These are phyloP conservation scores for Leccinum arenicola DNA, from an alignment of 768 basidiomycete genomes.

Conservation along the genomic window DNA sequence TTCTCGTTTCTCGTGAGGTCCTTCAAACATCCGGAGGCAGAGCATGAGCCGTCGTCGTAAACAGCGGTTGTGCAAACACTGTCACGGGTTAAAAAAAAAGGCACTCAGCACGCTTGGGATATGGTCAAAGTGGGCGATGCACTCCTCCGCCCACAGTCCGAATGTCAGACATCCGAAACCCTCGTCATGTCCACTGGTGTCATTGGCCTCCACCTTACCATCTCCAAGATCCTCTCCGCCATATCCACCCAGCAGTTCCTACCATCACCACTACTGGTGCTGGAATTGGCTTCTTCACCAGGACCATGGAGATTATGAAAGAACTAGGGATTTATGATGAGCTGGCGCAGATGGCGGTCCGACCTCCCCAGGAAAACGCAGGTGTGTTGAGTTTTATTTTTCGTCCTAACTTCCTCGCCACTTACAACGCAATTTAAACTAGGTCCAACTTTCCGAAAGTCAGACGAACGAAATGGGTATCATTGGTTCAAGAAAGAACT, in stretches of 20 bases:
- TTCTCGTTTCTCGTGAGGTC: conserved; percentile 80
- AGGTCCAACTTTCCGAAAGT: too few species aligned
- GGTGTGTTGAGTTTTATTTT: too few species aligned
- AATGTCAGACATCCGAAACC: conserved; percentile 44
- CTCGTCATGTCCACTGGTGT: conserved; percentile 99
- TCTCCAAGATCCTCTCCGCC: conserved; percentile 70
- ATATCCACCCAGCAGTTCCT: conserved; percentile 48
- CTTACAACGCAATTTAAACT: too few species aligned
- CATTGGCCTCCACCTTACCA: conserved; percentile 94
- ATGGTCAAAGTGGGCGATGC: conserved; percentile 81
- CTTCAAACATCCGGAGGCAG: conserved; percentile 62
- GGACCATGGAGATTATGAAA: too few species aligned
- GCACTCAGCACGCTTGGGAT: conserved; percentile 84
- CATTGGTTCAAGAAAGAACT: too few species aligned
- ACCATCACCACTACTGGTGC: too few species aligned
- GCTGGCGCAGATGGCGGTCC: too few species aligned
- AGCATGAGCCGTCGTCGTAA: conserved; percentile 84
- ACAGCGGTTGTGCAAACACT: conserved; percentile 96
- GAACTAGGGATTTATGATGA: too few species aligned
- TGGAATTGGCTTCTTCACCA: too few species aligned
- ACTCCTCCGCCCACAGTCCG: conserved; percentile 30
- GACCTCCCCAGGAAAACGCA: too few species aligned
- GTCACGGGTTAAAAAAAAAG: conserved; percentile 83
- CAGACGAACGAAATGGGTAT: too few species aligned
- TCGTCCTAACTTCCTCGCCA: too few species aligned